Base-by-base conservation (phyloP, 495 filamentous ascomycete genomes). In the Antarctomyces pellizariae region DNA sequence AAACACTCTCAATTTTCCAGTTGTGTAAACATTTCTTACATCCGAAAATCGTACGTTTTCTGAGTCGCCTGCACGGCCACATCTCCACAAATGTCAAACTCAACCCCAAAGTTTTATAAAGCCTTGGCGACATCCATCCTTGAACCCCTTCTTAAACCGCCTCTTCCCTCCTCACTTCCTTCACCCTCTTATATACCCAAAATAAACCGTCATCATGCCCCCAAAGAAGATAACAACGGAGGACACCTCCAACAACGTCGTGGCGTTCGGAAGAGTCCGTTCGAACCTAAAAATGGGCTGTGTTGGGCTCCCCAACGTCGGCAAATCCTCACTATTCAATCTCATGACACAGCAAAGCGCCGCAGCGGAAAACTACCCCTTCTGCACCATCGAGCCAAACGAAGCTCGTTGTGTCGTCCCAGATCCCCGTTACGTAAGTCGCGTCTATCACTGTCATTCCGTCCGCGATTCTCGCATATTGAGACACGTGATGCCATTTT, bases 301-400 rank as follows among this genome's bases (percentile, higher is more conserved):
- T 28, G 38, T 44, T 2, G 41, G 41, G 24, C 30, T 44, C 19
- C 41, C 41, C 8, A 44, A 44, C 28, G 41, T 44, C 16, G 41
- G 64, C 11, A 69, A 44, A 28, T 37, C 33, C 19, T 35, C 30
- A 6, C 27, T 44, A 20, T 44, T 44, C 31, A 44, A 44, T 27
- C 28, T 44, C 10, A 24, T 44, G 20, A 44, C 38, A 12, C 31
- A 40, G 29, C 37, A 44, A 29, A 36, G 28, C 30, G 38, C 35
- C 8, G 34, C 35, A n/a, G 41, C 41, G 2, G 41, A 44, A 27
- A 44, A 41, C 18, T 41, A 41, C 26, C 38, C 38, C 1, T 44
- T 44, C 28, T 44, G 41, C 24, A 44, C 41, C 3, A 44, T 44
- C 32, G 41, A 44, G 25, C 41, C 41, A 25, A 41, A 44, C 27